Evolutionary conservation across 257 asterid species (phyloP).

Genomic region (Solanum clarkiae): DNA sequence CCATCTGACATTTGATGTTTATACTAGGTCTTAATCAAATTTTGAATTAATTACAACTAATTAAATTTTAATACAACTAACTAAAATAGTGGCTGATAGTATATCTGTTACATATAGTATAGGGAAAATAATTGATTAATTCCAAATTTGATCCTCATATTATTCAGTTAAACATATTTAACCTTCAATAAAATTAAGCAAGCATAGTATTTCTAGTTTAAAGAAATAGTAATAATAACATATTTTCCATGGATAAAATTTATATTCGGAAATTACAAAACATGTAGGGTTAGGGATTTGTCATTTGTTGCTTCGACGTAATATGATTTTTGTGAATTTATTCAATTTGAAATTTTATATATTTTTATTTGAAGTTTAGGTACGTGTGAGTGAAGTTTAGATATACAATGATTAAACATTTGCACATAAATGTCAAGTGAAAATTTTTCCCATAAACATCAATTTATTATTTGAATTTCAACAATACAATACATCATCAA

Average conservation of each 20-base stretch:
- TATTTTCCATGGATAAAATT: background rate
- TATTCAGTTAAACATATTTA: background rate
- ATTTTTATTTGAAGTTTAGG: no score
- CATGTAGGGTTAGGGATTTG: background rate
- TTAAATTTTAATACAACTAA: background rate
- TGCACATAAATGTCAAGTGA: no score
- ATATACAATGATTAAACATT: no score
- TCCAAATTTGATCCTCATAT: background rate
- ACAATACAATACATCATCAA: no score
- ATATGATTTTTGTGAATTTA: no score
- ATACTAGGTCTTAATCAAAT: rapidly evolving
- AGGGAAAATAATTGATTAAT: no score
- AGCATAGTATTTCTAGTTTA: background rate
- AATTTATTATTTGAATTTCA: no score
- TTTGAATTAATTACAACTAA: no score
- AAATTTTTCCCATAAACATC: no score
- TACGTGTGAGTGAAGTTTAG: no score
- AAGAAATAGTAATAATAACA: background rate
- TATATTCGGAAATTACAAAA: background rate
- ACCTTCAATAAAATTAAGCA: background rate
- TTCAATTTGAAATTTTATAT: no score
- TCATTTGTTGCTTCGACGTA: background rate
- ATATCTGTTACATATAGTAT: background rate
- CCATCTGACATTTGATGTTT: rapidly evolving
- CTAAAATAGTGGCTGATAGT: background rate